phyloP scores from a whole-genome alignment of 176 grass and related monocot species.

The Neostapfia colusana region DNA sequence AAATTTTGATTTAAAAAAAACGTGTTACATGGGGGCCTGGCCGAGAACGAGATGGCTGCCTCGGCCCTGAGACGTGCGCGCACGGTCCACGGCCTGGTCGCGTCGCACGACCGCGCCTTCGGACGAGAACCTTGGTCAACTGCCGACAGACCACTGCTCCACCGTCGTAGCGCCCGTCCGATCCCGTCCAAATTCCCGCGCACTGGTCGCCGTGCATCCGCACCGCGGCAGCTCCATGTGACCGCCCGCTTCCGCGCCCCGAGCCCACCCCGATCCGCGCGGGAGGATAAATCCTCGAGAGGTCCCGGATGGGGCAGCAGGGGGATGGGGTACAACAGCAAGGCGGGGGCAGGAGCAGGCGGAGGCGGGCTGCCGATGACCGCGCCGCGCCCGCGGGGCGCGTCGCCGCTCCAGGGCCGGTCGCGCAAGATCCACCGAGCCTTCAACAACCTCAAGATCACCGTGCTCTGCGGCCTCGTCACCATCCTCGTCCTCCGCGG shows the following conservation, averaged over 20 bases:
- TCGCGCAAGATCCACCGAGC: constrained; percentile 72
- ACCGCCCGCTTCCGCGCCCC: neutral
- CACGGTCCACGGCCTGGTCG: neutral
- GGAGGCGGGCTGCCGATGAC: constrained; percentile 47
- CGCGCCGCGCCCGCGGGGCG: constrained; percentile 46
- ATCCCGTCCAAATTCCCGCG: constrained; percentile 14
- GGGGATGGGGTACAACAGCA: constrained; percentile 48
- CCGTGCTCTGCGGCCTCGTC: constrained; percentile 83
- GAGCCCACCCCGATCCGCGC: neutral
- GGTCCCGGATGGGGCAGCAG: constrained; percentile 51
- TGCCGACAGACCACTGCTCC: constrained; percentile 35
- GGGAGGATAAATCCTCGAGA: constrained; percentile 24
- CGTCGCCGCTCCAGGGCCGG: constrained; percentile 48
- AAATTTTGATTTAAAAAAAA: neutral
- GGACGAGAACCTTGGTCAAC: constrained; percentile 22
- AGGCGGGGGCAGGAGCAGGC: constrained; percentile 8
- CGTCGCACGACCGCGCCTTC: neutral
- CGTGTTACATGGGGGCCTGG: neutral
- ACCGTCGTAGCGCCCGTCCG: neutral
- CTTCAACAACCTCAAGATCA: constrained; percentile 98
- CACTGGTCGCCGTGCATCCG: neutral
- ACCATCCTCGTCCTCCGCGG: constrained; percentile 87
- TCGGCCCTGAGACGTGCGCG: neutral
- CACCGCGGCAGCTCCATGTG: constrained; percentile 7
- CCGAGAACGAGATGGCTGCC: neutral